These are phyloP conservation scores for Cladosporium velox DNA, from an alignment of 2,329 filamentous ascomycete species.

Conservation along the genomic window DNA sequence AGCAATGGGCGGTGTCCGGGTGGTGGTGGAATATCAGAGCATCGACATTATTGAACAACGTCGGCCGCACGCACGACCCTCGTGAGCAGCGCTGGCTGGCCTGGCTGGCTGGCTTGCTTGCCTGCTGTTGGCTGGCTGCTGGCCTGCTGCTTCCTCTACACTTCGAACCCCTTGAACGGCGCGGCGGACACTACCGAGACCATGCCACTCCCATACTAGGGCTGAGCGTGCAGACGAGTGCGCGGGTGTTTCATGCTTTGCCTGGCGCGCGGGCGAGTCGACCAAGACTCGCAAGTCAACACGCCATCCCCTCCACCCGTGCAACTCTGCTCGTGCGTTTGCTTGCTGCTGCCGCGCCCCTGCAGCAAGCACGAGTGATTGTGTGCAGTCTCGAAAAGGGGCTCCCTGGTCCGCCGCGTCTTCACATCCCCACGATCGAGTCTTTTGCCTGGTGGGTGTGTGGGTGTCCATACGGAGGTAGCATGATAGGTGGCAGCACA, in stretches of 20 bases:
- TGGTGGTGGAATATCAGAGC: conserved; percentile 17
- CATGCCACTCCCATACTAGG: background rate
- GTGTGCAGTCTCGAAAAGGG: background rate
- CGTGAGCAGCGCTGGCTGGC: conserved; percentile 2
- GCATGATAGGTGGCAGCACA: background rate
- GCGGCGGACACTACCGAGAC: background rate
- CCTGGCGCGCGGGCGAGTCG: background rate
- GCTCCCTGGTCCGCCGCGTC: conserved; percentile 4
- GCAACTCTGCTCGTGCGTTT: conserved; percentile 4
- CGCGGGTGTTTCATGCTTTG: conserved; percentile 3
- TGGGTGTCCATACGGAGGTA: too few species aligned
- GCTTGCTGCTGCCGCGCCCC: conserved; percentile 1
- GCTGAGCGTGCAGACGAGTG: conserved; percentile 1
- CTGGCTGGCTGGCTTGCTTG: too few species aligned
- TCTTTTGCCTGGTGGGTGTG: background rate
- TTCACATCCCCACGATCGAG: conserved; percentile 7
- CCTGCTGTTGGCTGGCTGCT: background rate
- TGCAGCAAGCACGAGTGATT: background rate
- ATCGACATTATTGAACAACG: conserved; percentile 12
- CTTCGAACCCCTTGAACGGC: conserved; percentile 3
- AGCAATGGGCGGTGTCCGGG: conserved; percentile 20
- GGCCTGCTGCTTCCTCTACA: conserved; percentile 7
- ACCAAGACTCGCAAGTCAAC: background rate
- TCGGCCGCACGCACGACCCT: conserved; percentile 10
- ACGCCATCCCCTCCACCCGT: background rate